These are phyloP conservation scores for Neonothopanus nambi DNA, from an alignment of 1,284 basidiomycete species.

Conservation along the genomic window DNA sequence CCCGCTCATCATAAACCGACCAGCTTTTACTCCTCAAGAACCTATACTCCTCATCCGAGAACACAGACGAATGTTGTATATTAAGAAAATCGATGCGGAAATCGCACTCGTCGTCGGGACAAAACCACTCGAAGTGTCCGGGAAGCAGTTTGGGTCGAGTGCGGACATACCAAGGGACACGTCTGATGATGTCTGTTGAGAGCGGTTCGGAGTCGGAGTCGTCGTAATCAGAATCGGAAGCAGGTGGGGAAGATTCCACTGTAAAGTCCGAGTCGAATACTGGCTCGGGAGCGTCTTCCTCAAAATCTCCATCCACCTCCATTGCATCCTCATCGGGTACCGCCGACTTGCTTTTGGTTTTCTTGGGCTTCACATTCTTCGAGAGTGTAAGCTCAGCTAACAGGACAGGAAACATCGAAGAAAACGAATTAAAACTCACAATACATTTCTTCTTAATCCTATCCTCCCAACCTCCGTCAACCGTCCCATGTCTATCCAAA, in stretches of 20 bases:
- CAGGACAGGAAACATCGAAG: neutral
- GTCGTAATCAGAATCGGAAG: constrained; percentile 22
- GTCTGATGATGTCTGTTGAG: constrained; percentile 13
- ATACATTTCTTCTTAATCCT: constrained; percentile 6
- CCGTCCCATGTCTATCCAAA: constrained; percentile 5
- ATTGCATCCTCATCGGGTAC: constrained; percentile 8
- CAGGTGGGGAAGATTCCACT: constrained; percentile 40
- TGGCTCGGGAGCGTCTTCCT: constrained; percentile 13
- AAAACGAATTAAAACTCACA: neutral
- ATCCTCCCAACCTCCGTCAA: constrained; percentile 9
- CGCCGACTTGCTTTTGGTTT: constrained; percentile 4
- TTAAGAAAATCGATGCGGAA: constrained; percentile 32
- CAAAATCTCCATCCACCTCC: constrained; percentile 24
- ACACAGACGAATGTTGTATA: constrained; percentile 16
- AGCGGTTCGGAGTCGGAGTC: constrained; percentile 31
- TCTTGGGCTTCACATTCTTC: constrained; percentile 7
- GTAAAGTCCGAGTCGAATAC: constrained; percentile 55
- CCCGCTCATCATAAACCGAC: constrained; percentile 27
- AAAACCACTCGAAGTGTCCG: constrained; percentile 35
- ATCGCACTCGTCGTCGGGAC: constrained; percentile 29
- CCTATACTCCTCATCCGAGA: constrained; percentile 16
- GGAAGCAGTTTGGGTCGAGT: constrained; percentile 32
- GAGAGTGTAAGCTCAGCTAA: neutral
- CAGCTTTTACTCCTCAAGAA: constrained; percentile 31
- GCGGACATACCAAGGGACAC: constrained; percentile 32